phyloP scores from a whole-genome alignment of 1,139 yeast species.

The Zygotorulaspora mrakii region DNA sequence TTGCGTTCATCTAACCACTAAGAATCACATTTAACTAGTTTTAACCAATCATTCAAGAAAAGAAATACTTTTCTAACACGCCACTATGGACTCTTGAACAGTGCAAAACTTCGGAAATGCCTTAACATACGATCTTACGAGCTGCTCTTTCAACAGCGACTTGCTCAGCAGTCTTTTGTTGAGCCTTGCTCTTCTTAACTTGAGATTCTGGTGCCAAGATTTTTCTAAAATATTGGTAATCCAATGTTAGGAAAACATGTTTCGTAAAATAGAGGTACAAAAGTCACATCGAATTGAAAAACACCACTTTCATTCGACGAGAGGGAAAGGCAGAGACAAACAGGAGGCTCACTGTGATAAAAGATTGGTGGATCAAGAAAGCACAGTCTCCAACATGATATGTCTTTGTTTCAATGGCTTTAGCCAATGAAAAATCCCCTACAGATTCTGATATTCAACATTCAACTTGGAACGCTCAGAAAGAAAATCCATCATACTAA shows the following conservation, averaged over 20 bases:
- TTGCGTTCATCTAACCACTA: background rate
- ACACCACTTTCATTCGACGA: slow-evolving; percentile 39
- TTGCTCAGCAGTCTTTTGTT: slow-evolving; percentile 80
- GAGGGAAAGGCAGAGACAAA: slow-evolving; percentile 34
- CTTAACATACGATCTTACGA: slow-evolving; percentile 81
- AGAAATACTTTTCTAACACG: slow-evolving; percentile 3
- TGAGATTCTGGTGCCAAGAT: slow-evolving; percentile 82
- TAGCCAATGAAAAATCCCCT: slow-evolving; percentile 31
- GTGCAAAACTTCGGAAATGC: background rate
- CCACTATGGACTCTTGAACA: slow-evolving; percentile 1
- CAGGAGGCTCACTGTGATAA: slow-evolving; percentile 22
- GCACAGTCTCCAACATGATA: slow-evolving; percentile 15
- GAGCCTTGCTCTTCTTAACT: slow-evolving; percentile 90
- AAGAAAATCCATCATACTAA: slow-evolving; percentile 3
- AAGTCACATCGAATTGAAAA: slow-evolving; percentile 38
- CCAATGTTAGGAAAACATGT: slow-evolving; percentile 21
- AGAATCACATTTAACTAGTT: background rate
- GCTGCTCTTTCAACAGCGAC: slow-evolving; percentile 84
- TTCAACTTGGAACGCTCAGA: background rate
- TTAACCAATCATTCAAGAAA: background rate
- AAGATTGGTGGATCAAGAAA: slow-evolving; percentile 14
- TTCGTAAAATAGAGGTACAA: slow-evolving; percentile 19
- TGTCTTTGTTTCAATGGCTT: slow-evolving; percentile 27
- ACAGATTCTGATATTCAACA: too few species aligned
- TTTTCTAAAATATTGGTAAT: slow-evolving; percentile 30